Percentiles rank a stretch among this genome's conserved stretches.
phyloP scores from a whole-genome alignment of 192 early-diverging fungal species.

The Phlyctochytrium planicorne region DNA sequence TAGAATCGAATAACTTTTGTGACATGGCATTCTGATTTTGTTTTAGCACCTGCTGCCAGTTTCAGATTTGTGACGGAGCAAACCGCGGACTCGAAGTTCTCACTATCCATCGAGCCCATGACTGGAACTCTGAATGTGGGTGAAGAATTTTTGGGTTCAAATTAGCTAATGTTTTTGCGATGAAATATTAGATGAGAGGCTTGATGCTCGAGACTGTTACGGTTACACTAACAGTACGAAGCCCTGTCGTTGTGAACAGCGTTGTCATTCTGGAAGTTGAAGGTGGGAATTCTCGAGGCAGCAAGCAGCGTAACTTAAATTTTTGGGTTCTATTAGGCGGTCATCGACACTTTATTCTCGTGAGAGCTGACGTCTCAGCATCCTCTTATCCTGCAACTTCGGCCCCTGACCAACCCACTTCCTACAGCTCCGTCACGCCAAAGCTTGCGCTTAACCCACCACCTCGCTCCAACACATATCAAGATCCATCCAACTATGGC shows the following conservation, averaged over 20 bases:
- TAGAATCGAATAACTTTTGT: neutral
- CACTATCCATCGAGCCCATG: neutral
- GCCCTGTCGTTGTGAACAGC: neutral
- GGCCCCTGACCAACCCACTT: too few relatives aligned
- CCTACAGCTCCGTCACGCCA: too few relatives aligned
- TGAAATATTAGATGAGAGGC: neutral
- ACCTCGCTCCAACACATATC: too few relatives aligned
- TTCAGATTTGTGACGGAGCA: conserved; percentile 17
- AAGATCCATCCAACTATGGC: too few relatives aligned
- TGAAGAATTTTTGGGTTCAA: neutral
- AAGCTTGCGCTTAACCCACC: too few relatives aligned
- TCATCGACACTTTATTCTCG: too few relatives aligned
- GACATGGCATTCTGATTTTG: neutral
- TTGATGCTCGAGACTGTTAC: neutral
- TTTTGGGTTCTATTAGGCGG: too few relatives aligned
- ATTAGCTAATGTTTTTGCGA: neutral
- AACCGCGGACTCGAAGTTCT: neutral
- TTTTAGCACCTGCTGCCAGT: neutral
- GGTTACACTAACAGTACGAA: neutral
- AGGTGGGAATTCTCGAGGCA: neutral
- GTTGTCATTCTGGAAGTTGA: neutral
- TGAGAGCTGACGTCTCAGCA: too few relatives aligned
- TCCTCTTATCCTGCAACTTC: too few relatives aligned
- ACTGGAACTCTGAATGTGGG: neutral
- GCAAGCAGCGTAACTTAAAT: too few relatives aligned